Conservation (phyloP, 2,329 filamentous ascomycete genomes). For the Penicillium sp. region DNA sequence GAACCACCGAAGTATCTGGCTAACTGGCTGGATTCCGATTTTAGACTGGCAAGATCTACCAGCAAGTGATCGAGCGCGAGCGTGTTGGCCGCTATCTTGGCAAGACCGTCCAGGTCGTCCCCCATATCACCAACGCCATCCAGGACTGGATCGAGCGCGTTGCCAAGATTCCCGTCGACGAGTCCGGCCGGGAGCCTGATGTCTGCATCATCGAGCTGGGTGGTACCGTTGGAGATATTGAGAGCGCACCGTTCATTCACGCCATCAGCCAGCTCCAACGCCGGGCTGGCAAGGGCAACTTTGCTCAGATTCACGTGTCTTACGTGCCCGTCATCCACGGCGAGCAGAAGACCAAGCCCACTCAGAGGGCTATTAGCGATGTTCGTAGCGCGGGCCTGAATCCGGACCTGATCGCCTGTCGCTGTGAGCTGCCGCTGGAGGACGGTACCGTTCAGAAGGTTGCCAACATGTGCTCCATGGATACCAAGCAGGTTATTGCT, state of each 20-base stretch:
- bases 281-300: slow-evolving; percentile 76
- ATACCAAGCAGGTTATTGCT: slow-evolving; percentile 80
- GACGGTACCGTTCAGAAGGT: slow-evolving; percentile 82
- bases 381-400: slow-evolving; percentile 79
- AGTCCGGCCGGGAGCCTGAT: slow-evolving; percentile 80
- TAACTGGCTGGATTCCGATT: not conserved
- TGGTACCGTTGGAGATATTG: slow-evolving; percentile 72
- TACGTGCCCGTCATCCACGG: slow-evolving; percentile 74
- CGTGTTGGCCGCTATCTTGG: slow-evolving; percentile 80
- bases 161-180: slow-evolving; percentile 82
- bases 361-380: slow-evolving; percentile 85
- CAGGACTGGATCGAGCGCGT: slow-evolving; percentile 92
- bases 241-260: slow-evolving; percentile 86
- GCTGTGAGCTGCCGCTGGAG: slow-evolving; percentile 79
- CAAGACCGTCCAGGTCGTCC: slow-evolving; percentile 87
- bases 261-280: slow-evolving; percentile 80
- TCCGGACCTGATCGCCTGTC: slow-evolving; percentile 87
- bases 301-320: slow-evolving; percentile 82
- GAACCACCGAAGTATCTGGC: not conserved
- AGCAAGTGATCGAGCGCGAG: slow-evolving; percentile 80
- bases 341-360: slow-evolving; percentile 97
- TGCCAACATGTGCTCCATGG: slow-evolving; percentile 85
- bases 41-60: slow-evolving; percentile 67
- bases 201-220: slow-evolving; percentile 79
- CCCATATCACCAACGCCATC: slow-evolving; percentile 89